Conservation (phyloP, 2,329 filamentous ascomycete species). For the Dactylonectria macrodidyma region DNA sequence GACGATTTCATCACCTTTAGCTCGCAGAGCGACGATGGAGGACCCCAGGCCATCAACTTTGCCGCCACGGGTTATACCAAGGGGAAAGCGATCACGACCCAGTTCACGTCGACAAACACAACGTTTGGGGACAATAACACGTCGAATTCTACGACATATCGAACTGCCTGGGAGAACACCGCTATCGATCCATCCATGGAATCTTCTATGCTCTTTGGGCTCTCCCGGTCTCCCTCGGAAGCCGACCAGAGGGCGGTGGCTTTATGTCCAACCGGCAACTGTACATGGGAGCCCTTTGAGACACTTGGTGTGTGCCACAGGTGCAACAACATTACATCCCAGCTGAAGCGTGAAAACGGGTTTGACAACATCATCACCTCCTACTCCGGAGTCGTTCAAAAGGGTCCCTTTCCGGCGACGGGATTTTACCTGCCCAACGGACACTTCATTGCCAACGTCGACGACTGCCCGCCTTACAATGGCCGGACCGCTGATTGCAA, state of each 20-base stretch:
- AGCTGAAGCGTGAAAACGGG: slow-evolving; percentile 17
- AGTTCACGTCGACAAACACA: no score
- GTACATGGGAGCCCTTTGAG: slow-evolving; percentile 40
- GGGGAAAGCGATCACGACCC: not conserved
- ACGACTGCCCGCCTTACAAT: slow-evolving; percentile 18
- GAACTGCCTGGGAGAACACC: not conserved
- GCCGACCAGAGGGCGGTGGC: slow-evolving; percentile 16
- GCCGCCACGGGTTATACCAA: slow-evolving; percentile 2
- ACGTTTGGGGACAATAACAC: no score
- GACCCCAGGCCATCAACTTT: no score
- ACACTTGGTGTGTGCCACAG: slow-evolving; percentile 40
- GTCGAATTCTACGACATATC: no score
- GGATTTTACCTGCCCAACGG: slow-evolving; percentile 16
- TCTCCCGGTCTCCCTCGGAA: slow-evolving; percentile 25
- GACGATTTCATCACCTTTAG: no score
- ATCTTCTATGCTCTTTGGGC: slow-evolving; percentile 29
- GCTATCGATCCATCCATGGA: slow-evolving; percentile 27
- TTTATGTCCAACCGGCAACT: slow-evolving; percentile 39
- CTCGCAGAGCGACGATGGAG: no score
- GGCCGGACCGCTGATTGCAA: not conserved
- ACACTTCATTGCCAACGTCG: slow-evolving; percentile 24
- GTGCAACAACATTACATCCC: slow-evolving; percentile 38
- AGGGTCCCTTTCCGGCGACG: not conserved
- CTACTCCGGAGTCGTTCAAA: no score
- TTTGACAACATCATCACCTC: slow-evolving; percentile 8